These are phyloP conservation scores for Bathelium albidoporum DNA, from an alignment of 495 filamentous ascomycete species.

Conservation along the genomic window DNA sequence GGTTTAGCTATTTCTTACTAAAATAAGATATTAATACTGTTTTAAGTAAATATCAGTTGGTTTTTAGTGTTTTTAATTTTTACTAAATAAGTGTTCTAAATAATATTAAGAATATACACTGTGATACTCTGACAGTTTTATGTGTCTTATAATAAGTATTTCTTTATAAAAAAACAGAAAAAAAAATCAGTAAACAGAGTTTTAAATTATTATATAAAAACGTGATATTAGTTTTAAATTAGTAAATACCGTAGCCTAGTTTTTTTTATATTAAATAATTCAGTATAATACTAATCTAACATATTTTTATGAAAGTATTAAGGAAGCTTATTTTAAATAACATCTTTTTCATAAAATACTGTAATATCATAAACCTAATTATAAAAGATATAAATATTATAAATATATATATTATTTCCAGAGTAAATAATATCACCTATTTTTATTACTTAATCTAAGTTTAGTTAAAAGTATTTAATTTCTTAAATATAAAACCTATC, in stretches of 20 bases:
- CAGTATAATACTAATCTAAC: neutral
- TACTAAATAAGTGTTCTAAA: neutral
- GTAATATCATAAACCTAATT: no score
- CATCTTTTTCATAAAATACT: neutral
- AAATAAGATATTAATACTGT: neutral
- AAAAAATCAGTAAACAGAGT: neutral
- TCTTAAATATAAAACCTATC: neutral
- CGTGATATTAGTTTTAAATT: neutral
- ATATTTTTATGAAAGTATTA: neutral
- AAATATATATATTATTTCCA: neutral
- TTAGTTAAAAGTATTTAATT: no score
- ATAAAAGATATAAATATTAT: neutral
- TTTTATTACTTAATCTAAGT: neutral
- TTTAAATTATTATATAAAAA: neutral
- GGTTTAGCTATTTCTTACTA: neutral
- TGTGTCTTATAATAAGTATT: neutral
- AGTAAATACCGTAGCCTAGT: neutral
- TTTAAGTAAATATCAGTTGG: neutral
- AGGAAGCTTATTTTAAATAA: neutral
- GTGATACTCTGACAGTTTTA: neutral
- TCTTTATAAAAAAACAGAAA: neutral
- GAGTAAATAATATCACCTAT: neutral
- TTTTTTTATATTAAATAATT: neutral
- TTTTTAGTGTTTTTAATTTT: neutral
- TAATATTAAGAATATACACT: neutral